Evolutionary conservation across 345 rosid species (phyloP).

Genomic region (Arabidopsis arenosa): DNA sequence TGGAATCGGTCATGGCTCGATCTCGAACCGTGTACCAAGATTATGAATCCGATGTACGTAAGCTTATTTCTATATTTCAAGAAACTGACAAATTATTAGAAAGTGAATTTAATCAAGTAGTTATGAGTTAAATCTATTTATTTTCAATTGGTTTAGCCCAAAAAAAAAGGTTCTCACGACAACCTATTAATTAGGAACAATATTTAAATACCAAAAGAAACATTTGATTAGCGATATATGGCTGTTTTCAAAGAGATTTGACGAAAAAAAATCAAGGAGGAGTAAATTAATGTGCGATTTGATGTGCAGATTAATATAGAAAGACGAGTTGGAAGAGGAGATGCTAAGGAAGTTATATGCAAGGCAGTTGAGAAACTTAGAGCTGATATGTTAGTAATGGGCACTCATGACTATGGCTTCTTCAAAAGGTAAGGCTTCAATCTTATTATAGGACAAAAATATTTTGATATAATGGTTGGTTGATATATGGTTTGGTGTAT

Average conservation of each 20-base stretch:
- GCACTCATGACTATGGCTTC: slow-evolving; percentile 96
- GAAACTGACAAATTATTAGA: background rate
- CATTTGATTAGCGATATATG: background rate
- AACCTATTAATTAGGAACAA: background rate
- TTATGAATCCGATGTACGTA: slow-evolving; percentile 35
- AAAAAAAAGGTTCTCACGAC: background rate
- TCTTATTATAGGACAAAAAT: background rate
- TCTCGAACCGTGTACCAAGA: slow-evolving; percentile 66
- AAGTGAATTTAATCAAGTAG: background rate
- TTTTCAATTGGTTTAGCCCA: too few species aligned
- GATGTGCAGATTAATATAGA: slow-evolving; percentile 56
- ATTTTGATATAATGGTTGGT: background rate
- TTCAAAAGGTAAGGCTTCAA: slow-evolving; percentile 62
- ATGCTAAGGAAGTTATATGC: slow-evolving; percentile 86
- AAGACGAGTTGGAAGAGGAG: slow-evolving; percentile 73
- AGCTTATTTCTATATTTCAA: background rate
- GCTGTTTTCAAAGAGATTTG: background rate
- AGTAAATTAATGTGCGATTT: too few species aligned
- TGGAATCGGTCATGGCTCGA: slow-evolving; percentile 72
- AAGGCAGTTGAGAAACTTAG: slow-evolving; percentile 63
- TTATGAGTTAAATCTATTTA: background rate
- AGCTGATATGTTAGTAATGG: slow-evolving; percentile 88
- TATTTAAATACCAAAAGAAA: too few species aligned
- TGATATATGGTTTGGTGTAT: slow-evolving; percentile 20
- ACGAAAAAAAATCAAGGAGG: too few species aligned